Conservation (phyloP, 352 stramenopile species). For the Pythium aquatile region DNA sequence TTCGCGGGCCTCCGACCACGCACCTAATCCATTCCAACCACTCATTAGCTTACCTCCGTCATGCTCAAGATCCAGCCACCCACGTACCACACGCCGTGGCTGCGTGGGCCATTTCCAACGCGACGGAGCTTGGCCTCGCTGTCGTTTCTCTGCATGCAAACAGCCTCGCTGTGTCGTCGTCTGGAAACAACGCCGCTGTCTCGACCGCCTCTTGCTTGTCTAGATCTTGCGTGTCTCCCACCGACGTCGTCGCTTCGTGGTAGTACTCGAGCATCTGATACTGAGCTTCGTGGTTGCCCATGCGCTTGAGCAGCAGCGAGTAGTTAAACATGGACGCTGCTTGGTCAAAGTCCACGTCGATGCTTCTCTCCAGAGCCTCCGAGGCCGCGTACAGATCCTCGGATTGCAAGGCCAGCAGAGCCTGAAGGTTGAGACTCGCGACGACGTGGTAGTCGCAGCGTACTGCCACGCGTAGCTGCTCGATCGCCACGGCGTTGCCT, state of each 20-base stretch:
- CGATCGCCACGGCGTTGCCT: constrained; percentile 10
- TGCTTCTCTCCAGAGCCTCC: constrained; percentile 44
- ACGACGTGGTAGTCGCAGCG: constrained; percentile 45
- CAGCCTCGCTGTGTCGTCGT: not conserved
- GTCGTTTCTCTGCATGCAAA: constrained; percentile 1
- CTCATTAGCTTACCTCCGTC: no score
- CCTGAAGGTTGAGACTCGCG: constrained; percentile 50
- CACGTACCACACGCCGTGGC: constrained; percentile 18
- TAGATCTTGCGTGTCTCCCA: not conserved
- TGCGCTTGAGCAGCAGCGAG: constrained; percentile 49
- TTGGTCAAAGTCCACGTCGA: constrained; percentile 58
- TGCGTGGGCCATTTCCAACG: constrained; percentile 19
- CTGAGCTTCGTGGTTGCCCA: constrained; percentile 45
- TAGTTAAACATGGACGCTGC: constrained; percentile 65
- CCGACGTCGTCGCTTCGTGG: constrained; percentile 15
- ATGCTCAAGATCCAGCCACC: no score
- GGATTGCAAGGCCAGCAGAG: constrained; percentile 36
- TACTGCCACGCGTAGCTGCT: constrained; percentile 46
- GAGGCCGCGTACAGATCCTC: constrained; percentile 42
- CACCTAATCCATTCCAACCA: constrained; percentile 6
- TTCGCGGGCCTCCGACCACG: constrained; percentile 16
- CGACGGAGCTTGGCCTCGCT: not conserved
- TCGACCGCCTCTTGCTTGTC: not conserved
- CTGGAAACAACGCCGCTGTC: constrained; percentile 6
- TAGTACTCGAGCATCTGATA: constrained; percentile 65